Percentiles rank a stretch among this genome's conserved stretches.
These are phyloP conservation scores for Paxillus ammoniavirescens DNA, from an alignment of 768 basidiomycete species.

Conservation along the genomic window DNA sequence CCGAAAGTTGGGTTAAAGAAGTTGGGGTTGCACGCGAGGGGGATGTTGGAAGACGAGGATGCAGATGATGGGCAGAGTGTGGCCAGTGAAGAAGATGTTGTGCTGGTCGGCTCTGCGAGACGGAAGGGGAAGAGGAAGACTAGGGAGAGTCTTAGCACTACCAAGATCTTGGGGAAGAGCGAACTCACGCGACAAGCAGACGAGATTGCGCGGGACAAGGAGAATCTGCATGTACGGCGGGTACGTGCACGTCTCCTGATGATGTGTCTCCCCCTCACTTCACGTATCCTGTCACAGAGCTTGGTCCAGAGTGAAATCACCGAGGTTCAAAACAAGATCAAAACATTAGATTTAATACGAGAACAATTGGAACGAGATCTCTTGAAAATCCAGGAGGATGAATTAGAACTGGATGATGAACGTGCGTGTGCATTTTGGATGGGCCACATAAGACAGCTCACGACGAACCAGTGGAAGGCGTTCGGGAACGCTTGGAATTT, in stretches of 20 bases:
- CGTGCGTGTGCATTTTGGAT: constrained; percentile 47
- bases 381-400: constrained; percentile 88
- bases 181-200: constrained; percentile 81
- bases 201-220: constrained; percentile 89
- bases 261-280: constrained; percentile 3
- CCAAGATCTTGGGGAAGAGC: constrained; percentile 75
- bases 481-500: constrained; percentile 78
- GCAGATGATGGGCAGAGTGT: constrained; percentile 59
- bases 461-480: constrained; percentile 69
- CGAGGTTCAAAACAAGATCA: constrained; percentile 90
- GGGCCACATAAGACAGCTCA: constrained; percentile 3
- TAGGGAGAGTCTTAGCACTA: constrained; percentile 64
- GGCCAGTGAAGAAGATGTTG: constrained; percentile 76
- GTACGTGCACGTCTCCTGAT: constrained; percentile 38
- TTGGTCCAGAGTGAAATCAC: constrained; percentile 83
- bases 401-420: constrained; percentile 96
- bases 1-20: constrained; percentile 77
- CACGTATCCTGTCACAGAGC: constrained; percentile 46
- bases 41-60: constrained; percentile 50
- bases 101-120: constrained; percentile 45
- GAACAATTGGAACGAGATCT: constrained; percentile 79
- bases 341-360: constrained; percentile 77
- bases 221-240: constrained; percentile 85
- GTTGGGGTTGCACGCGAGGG: constrained; percentile 75
- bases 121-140: constrained; percentile 45